These are phyloP conservation scores for Ilyonectria destructans DNA, from an alignment of 2,329 filamentous ascomycete species.

Conservation along the genomic window DNA sequence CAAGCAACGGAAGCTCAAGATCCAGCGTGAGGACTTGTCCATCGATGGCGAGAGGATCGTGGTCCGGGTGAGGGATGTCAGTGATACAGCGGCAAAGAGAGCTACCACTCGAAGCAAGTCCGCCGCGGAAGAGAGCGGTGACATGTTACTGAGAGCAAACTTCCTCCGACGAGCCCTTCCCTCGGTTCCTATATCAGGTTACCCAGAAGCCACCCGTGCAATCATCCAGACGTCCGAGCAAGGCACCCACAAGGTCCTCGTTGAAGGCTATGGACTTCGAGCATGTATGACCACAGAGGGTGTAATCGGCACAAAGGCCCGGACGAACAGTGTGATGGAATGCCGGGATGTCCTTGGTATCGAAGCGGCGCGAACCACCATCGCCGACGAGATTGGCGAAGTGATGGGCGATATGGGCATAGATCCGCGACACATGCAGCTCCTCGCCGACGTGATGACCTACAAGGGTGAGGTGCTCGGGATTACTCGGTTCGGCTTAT, in stretches of 20 bases:
- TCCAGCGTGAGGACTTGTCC: constrained; percentile 76
- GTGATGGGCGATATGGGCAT: constrained; percentile 98
- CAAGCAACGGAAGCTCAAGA: constrained; percentile 87
- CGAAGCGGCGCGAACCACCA: constrained; percentile 91
- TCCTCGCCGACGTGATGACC: constrained; percentile 98
- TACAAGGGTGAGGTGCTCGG: constrained; percentile 98
- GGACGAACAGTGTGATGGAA: constrained; percentile 93
- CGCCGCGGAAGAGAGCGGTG: constrained; percentile 59
- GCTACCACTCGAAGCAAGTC: constrained; percentile 62
- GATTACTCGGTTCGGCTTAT: constrained; percentile 95
- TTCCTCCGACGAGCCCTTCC: constrained; percentile 88
- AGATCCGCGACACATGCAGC: constrained; percentile 97
- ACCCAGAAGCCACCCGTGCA: constrained; percentile 87
- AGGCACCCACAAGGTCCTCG: constrained; percentile 81
- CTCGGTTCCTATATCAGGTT: constrained; percentile 89
- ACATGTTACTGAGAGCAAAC: constrained; percentile 84
- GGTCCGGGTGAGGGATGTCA: constrained; percentile 77
- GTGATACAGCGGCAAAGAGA: constrained; percentile 64
- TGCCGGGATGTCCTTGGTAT: constrained; percentile 90
- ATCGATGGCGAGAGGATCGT: constrained; percentile 77
- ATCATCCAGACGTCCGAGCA: constrained; percentile 88
- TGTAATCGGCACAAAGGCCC: constrained; percentile 82
- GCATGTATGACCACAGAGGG: constrained; percentile 95
- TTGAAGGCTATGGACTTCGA: constrained; percentile 94
- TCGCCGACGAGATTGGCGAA: constrained; percentile 87